phyloP scores from a whole-genome alignment of 257 asterid species.

The Mentha longifolia region DNA sequence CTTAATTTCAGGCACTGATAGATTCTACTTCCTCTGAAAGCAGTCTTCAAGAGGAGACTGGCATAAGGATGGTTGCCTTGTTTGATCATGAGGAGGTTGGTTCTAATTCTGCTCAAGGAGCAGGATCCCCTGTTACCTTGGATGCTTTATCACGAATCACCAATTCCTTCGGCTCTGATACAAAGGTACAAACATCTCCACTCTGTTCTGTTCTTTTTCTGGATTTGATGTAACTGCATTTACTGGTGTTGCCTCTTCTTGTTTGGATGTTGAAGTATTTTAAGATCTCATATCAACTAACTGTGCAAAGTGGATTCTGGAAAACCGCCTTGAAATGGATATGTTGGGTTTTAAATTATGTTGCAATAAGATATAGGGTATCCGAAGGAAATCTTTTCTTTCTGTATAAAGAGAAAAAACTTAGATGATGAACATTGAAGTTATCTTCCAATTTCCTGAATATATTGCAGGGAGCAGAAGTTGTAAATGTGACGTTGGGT shows the following conservation, averaged over 20 bases:
- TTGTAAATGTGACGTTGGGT: no score
- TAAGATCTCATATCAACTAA: background rate
- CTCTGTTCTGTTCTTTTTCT: background rate
- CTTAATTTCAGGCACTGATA: conserved; percentile 77
- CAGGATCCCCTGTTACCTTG: conserved; percentile 88
- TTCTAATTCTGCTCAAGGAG: conserved; percentile 97
- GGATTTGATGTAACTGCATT: background rate
- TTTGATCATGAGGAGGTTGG: conserved; percentile 99
- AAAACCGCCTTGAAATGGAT: background rate
- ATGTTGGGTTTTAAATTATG: background rate
- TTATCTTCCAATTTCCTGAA: no score
- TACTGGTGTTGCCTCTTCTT: background rate
- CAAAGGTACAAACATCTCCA: conserved; percentile 52
- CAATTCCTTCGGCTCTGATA: conserved; percentile 67
- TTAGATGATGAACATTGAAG: no score
- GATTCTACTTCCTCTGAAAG: conserved; percentile 72
- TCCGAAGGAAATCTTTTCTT: background rate
- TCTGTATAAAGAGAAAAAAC: no score
- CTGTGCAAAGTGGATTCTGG: background rate
- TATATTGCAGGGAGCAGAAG: no score
- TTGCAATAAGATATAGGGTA: no score
- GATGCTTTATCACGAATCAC: conserved; percentile 93
- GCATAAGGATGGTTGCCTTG: conserved; percentile 92
- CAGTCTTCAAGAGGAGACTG: conserved; percentile 78
- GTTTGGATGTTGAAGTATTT: conserved; percentile 5